phyloP scores from a whole-genome alignment of 2,329 filamentous ascomycete species.

The Stemphylium vesicarium region DNA sequence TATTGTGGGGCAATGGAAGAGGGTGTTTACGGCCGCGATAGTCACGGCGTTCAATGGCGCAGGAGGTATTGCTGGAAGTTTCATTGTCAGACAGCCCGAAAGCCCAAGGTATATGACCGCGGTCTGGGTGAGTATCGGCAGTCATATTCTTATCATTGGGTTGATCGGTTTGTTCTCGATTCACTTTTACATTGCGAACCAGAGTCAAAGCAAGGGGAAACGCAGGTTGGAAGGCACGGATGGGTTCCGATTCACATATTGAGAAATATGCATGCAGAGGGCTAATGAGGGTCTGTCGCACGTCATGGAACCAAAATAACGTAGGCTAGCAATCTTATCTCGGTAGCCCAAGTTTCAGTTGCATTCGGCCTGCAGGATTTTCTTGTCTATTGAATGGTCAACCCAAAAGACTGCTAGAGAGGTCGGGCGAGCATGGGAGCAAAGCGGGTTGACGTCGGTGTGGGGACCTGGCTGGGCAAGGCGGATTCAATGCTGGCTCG shows the following conservation, averaged over 20 bases:
- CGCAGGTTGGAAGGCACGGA: constrained; percentile 58
- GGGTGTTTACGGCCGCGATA: constrained; percentile 65
- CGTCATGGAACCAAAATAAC: background rate
- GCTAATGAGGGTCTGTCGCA: background rate
- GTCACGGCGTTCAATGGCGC: constrained; percentile 68
- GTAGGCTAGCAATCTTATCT: background rate
- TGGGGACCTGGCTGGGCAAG: constrained; percentile 16
- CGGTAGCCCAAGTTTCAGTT: background rate
- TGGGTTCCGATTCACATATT: constrained; percentile 56
- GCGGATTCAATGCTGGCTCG: constrained; percentile 18
- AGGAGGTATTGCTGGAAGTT: constrained; percentile 70
- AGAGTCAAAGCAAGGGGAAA: constrained; percentile 55
- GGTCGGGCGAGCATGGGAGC: constrained; percentile 8
- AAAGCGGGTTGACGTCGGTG: constrained; percentile 29
- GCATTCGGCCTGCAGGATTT: background rate
- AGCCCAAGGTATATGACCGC: constrained; percentile 69
- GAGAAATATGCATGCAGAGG: constrained; percentile 3
- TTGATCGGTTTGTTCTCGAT: constrained; percentile 60
- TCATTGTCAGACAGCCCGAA: constrained; percentile 67
- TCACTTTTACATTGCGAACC: constrained; percentile 62
- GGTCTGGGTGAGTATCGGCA: constrained; percentile 70
- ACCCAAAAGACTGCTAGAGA: background rate
- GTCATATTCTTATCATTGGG: constrained; percentile 63
- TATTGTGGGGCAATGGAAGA: constrained; percentile 65
- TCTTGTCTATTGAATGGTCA: background rate